These are phyloP conservation scores for Colletotrichum lupini DNA, from an alignment of 2,329 filamentous ascomycete species.

Conservation along the genomic window DNA sequence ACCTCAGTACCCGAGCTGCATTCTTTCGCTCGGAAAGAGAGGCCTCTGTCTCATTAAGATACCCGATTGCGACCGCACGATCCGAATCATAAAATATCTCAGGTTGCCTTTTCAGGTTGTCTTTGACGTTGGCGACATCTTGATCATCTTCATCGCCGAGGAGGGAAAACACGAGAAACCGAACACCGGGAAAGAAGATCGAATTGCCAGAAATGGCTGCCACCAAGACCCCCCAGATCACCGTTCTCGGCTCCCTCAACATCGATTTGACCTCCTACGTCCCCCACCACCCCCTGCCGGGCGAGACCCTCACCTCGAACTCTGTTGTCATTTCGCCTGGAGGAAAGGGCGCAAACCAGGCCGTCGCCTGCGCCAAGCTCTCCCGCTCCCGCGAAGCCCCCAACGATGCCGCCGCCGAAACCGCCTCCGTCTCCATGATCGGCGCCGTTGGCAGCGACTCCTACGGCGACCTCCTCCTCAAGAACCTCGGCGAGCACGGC, in stretches of 20 bases:
- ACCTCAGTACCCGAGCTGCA: conserved; percentile 21
- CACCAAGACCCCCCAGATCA: conserved; percentile 64
- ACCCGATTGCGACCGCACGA: background rate
- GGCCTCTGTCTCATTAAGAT: background rate
- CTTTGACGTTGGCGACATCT: background rate
- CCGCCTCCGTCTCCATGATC: conserved; percentile 71
- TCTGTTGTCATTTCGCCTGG: conserved; percentile 85
- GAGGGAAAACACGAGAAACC: background rate
- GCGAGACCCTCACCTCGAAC: conserved; percentile 86
- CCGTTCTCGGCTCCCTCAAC: conserved; percentile 92
- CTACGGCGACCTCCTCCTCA: conserved; percentile 70
- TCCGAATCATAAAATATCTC: background rate
- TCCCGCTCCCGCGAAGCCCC: conserved; percentile 61
- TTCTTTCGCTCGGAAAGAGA: conserved; percentile 6
- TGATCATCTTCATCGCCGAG: background rate
- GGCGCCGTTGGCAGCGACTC: conserved; percentile 78
- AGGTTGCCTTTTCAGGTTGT: background rate
- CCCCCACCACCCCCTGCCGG: conserved; percentile 81
- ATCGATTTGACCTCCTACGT: conserved; percentile 93
- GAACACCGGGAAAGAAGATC: background rate
- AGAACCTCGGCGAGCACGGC: conserved; percentile 69
- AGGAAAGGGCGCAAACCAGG: conserved; percentile 97
- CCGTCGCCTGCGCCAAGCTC: conserved; percentile 86
- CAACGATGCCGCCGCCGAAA: conserved; percentile 47
- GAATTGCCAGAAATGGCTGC: conserved; percentile 15